phyloP scores from a whole-genome alignment of 192 early-diverging fungal species.

The Mortierella hygrophila region DNA sequence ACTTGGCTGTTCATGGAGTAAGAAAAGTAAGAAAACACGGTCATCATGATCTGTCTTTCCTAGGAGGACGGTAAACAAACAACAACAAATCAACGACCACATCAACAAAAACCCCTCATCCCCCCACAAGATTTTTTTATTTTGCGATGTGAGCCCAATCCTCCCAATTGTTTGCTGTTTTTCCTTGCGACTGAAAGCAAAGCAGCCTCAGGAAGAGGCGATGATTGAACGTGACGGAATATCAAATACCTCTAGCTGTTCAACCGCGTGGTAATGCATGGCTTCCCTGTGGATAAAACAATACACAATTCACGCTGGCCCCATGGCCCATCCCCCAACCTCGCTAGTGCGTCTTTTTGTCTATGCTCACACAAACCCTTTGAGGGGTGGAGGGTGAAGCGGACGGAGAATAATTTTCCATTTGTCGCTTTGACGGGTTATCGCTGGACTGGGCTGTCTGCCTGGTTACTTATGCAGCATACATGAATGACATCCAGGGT shows the following conservation, averaged over 20 bases:
- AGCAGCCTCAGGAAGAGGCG: background rate
- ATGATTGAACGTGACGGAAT: background rate
- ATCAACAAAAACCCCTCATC: background rate
- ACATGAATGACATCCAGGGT: background rate
- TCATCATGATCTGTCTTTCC: background rate
- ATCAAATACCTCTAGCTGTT: background rate
- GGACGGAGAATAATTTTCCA: background rate
- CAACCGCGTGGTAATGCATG: background rate
- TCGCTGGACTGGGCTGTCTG: background rate
- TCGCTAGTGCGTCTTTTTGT: background rate
- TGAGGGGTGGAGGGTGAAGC: background rate
- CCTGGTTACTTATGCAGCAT: background rate
- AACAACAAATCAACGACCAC: background rate
- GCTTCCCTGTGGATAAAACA: background rate
- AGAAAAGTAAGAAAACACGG: background rate
- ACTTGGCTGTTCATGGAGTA: background rate
- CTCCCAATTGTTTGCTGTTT: background rate
- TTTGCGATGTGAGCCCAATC: background rate
- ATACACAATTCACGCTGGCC: background rate
- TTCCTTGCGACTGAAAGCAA: background rate
- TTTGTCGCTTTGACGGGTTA: background rate
- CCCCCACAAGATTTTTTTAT: background rate
- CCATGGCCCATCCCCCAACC: background rate
- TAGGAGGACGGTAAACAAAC: background rate
- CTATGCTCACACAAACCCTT: background rate